These are phyloP conservation scores for Tuber melanosporum DNA, from an alignment of 495 filamentous ascomycete genomes.

Conservation along the genomic window DNA sequence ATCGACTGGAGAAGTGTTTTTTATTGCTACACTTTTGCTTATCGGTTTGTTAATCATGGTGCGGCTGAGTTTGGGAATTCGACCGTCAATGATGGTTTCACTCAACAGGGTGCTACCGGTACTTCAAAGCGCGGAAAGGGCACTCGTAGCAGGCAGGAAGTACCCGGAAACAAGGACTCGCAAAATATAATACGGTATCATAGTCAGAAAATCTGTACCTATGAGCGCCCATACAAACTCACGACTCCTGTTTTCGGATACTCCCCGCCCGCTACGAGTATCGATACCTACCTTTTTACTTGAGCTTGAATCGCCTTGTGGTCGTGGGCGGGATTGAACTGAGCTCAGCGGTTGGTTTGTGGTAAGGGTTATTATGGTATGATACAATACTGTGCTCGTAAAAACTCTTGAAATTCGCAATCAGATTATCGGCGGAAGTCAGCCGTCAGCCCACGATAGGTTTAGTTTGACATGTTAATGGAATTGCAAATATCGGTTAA, in stretches of 20 bases:
- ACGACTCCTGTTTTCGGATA: not conserved
- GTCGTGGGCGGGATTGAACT: not conserved
- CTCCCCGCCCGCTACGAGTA: not conserved
- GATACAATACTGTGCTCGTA: not conserved
- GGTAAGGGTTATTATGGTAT: not conserved
- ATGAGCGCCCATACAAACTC: not conserved
- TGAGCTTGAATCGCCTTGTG: not conserved
- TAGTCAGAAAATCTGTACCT: not conserved
- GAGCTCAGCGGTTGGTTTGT: not conserved
- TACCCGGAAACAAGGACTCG: not conserved
- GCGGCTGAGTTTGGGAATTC: not conserved
- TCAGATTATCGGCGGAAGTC: too few relatives aligned
- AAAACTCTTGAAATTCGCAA: too few relatives aligned
- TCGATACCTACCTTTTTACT: not conserved
- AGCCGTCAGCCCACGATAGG: too few relatives aligned
- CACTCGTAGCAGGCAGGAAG: not conserved
- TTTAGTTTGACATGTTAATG: too few relatives aligned
- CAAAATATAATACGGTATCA: not conserved
- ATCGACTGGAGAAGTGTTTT: not conserved
- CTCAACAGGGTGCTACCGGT: not conserved
- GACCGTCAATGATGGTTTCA: not conserved
- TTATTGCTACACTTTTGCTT: slow-evolving; percentile 1
- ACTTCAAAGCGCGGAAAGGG: not conserved
- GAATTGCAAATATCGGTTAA: too few relatives aligned
- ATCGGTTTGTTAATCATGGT: not conserved